Evolutionary conservation across 2,329 filamentous ascomycete genomes (phyloP).

Genomic region (Botryotinia globosa): DNA sequence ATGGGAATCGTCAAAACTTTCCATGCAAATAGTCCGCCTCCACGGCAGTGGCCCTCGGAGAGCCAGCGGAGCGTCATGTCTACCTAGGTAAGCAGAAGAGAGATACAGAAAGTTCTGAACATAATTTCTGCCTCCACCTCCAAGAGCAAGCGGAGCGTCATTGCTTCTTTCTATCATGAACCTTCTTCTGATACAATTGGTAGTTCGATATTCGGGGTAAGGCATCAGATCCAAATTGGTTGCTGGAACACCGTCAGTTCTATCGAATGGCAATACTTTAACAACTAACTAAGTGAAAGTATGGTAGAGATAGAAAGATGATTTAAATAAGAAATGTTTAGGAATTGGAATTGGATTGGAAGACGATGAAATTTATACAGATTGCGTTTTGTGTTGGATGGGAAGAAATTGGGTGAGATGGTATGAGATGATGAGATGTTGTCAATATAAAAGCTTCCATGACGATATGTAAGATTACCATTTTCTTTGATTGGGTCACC

Average conservation of each 20-base stretch:
- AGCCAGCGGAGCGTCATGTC: not conserved
- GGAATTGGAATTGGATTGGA: too few species aligned
- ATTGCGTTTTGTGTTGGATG: not conserved
- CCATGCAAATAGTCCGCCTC: not conserved
- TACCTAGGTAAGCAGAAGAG: too few species aligned
- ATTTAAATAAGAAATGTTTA: not conserved
- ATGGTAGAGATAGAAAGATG: not conserved
- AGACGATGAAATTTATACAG: rapidly evolving
- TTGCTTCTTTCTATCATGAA: not conserved
- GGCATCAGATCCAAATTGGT: too few species aligned
- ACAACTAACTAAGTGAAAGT: not conserved
- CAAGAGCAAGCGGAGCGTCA: not conserved
- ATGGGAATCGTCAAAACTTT: not conserved
- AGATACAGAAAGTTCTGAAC: too few species aligned
- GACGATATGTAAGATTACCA: too few species aligned
- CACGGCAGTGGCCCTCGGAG: not conserved
- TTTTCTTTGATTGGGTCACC: not conserved
- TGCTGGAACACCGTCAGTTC: not conserved
- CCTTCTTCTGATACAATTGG: not conserved
- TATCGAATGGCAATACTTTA: not conserved
- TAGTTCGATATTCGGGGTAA: not conserved
- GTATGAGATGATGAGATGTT: too few species aligned
- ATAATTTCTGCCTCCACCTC: too few species aligned
- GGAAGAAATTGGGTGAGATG: not conserved
- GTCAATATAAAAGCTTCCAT: too few species aligned